These are phyloP conservation scores for Reticulascus tulasneorum DNA, from an alignment of 2,329 filamentous ascomycete species.

Conservation along the genomic window DNA sequence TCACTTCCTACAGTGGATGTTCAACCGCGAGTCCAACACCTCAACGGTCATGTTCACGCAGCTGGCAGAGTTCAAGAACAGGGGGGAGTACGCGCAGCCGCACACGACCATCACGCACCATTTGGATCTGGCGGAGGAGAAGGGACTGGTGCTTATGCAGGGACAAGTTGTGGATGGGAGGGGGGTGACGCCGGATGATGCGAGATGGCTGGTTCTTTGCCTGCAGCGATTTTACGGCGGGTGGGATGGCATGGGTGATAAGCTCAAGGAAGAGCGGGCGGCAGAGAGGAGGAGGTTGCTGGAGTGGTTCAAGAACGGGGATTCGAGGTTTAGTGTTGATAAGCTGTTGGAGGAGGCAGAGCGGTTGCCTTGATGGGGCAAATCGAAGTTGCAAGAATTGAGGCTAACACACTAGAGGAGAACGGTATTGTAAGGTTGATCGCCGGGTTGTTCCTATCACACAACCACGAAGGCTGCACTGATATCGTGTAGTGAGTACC, in stretches of 20 bases:
- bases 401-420: too few relatives aligned
- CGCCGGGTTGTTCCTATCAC: too few relatives aligned
- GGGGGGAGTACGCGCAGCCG: conserved; percentile 84
- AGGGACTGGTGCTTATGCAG: conserved; percentile 81
- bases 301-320: conserved; percentile 77
- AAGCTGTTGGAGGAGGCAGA: conserved; percentile 85
- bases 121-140: conserved; percentile 68
- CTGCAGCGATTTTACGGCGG: conserved; percentile 90
- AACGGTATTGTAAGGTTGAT: too few relatives aligned
- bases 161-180: conserved; percentile 76
- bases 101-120: conserved; percentile 95
- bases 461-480: too few relatives aligned
- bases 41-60: conserved; percentile 88
- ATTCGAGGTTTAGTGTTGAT: conserved; percentile 76
- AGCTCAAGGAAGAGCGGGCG: conserved; percentile 44
- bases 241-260: conserved; percentile 43
- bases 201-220: conserved; percentile 87
- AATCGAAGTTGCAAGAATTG: too few relatives aligned
- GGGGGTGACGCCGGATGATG: conserved; percentile 75
- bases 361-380: conserved; percentile 56
- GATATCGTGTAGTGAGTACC: too few relatives aligned
- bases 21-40: conserved; percentile 62
- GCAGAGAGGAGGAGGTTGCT: conserved; percentile 66
- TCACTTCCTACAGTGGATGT: conserved; percentile 95
- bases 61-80: conserved; percentile 85